Evolutionary conservation across 1,284 basidiomycete genomes (phyloP), one percentile per base, ranked within the genome.

Genomic region (Rhodotorula sp.): DNA sequence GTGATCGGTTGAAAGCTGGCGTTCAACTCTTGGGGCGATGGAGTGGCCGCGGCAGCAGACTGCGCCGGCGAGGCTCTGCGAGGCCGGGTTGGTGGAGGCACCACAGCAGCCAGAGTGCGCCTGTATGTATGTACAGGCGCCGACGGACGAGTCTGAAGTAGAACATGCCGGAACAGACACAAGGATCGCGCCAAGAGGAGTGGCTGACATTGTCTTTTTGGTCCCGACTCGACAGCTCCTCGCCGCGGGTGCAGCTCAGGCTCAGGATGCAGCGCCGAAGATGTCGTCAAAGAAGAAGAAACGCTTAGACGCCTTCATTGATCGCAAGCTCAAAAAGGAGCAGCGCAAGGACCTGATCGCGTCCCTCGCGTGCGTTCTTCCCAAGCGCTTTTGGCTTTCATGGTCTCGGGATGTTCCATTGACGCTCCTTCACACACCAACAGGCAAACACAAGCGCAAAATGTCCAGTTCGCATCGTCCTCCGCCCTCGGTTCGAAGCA

Each of bases 311-410:
- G 91, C 91, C 78, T 93, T 91, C 77, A 91, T 93, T 76, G 89
- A 91, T 66, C 92, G 92, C 82, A 92, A 92, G 81, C 82, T 93
- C 61, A 91, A 89, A 81, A 91, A 92, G 80, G 92, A 93, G 77
- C 90, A 91, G 74, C 86, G 91, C 59, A 79, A 87, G 3, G 80
- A 85, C 29, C 84, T 93, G 10, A 87, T 93, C 70, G 87, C 91
- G 74, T 92, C 91, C 79, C 83, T 93, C 67, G 86, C 87, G 91
- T 92, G 82, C 75, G 88, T 29, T 34, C 14, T 34, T 54, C 26
- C 39, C 39, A 8, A 8, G n/a, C 8, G 39, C 10, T 6, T 18
- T 39, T 47, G 43, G 20, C 58, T 47, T 49, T 26, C 47, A 18
- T n/a, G 23, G 6, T 6, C 10, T n/a, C 46, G 16, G 43, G 43